Evolutionary conservation across 352 stramenopile species (phyloP).

Genomic region (Phytopythium kandeliae): DNA sequence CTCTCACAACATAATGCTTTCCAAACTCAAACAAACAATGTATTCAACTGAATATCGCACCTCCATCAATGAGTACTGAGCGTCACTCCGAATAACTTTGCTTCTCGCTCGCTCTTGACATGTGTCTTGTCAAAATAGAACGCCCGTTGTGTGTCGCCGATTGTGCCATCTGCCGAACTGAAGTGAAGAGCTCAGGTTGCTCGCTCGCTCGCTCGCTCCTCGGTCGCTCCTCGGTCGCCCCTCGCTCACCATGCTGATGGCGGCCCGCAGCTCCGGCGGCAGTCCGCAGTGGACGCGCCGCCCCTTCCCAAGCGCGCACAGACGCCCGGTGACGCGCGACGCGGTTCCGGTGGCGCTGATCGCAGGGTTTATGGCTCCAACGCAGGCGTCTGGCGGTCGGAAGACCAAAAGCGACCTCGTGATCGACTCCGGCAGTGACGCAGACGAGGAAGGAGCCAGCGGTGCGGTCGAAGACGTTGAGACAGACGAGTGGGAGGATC

Average conservation of each 20-base stretch:
- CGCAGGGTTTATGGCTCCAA: conserved; percentile 3
- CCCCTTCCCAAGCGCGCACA: not conserved
- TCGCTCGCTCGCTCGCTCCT: too few relatives aligned
- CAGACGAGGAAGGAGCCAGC: not conserved
- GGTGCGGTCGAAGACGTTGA: not conserved
- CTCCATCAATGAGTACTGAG: too few relatives aligned
- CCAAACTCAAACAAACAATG: too few relatives aligned
- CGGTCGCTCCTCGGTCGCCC: too few relatives aligned
- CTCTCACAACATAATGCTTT: too few relatives aligned
- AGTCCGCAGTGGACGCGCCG: conserved; percentile 3
- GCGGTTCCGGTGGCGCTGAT: not conserved
- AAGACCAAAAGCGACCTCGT: not conserved
- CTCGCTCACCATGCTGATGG: conserved; percentile 1
- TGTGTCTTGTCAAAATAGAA: too few relatives aligned
- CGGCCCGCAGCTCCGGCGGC: conserved; percentile 1
- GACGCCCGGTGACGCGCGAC: not conserved
- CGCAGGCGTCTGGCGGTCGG: not conserved
- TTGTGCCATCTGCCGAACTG: too few relatives aligned
- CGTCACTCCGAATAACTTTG: too few relatives aligned
- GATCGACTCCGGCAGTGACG: not conserved
- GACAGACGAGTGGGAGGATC: conserved; percentile 1
- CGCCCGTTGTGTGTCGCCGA: too few relatives aligned
- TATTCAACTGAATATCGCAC: too few relatives aligned
- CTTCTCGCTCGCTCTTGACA: too few relatives aligned
- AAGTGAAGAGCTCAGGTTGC: too few relatives aligned